A percentile compares a stretch with the other conserved stretches of the same genome.
Evolutionary conservation across 164 flowering plant genomes (phyloP).

Genomic region (Berberis vulgaris): DNA sequence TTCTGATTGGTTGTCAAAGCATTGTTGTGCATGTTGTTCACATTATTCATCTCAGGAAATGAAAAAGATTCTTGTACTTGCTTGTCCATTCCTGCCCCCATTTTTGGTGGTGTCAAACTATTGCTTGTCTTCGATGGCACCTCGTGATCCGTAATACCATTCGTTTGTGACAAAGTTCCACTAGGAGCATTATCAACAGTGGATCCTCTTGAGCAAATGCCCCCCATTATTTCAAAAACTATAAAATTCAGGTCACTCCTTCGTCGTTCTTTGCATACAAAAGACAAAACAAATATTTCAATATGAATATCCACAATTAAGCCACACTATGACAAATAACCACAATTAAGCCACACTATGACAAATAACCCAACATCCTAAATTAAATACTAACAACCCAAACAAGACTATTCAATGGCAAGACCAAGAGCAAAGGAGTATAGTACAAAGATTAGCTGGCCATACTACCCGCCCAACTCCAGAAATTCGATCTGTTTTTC

Average conservation of each 20-base stretch:
- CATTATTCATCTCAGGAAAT: constrained; percentile 23
- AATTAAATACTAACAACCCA: background rate
- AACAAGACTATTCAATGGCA: constrained; percentile 6
- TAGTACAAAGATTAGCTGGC: constrained; percentile 1
- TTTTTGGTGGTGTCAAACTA: constrained; percentile 18
- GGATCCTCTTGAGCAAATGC: constrained; percentile 73
- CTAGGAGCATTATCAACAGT: constrained; percentile 43
- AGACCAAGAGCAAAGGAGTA: constrained; percentile 1
- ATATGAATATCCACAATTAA: background rate
- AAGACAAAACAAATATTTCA: background rate
- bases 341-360: background rate
- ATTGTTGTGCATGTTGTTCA: constrained; percentile 4
- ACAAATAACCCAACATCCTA: too few relatives aligned
- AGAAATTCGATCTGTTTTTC: constrained; percentile 12
- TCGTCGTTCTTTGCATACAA: constrained; percentile 10
- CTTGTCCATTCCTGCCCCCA: constrained; percentile 32
- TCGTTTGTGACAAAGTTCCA: constrained; percentile 34
- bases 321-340: too few relatives aligned
- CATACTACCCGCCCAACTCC: constrained; percentile 18
- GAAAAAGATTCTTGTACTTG: constrained; percentile 40
- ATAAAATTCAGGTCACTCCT: constrained; percentile 10
- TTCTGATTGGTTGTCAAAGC: constrained; percentile 16
- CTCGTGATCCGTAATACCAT: constrained; percentile 35
- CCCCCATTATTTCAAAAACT: constrained; percentile 48
- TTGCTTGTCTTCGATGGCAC: constrained; percentile 19